A percentile compares a stretch with the other conserved stretches of the same genome.
These are phyloP conservation scores for Ziziphus jujuba DNA, from an alignment of 306 rosid genomes.

Conservation along the genomic window DNA sequence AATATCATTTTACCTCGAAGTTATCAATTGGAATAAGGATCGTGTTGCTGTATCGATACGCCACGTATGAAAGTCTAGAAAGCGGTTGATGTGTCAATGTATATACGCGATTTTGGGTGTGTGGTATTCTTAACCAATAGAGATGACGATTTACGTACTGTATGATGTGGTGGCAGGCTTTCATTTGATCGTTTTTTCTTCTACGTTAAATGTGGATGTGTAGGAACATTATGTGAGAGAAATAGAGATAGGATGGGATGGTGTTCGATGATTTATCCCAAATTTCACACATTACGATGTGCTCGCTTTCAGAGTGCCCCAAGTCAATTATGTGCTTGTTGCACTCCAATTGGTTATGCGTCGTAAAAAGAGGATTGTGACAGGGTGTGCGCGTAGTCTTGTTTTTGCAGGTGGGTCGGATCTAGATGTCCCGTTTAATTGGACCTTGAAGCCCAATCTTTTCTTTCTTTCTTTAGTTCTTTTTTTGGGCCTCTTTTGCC, in stretches of 20 bases:
- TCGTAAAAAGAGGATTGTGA: no score
- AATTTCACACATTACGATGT: constrained; percentile 11
- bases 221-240: neutral
- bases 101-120: neutral
- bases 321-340: no score
- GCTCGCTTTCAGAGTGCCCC: neutral
- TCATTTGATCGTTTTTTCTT: neutral
- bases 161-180: neutral
- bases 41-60: neutral
- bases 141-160: neutral
- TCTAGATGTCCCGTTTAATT: no score
- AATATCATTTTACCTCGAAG: neutral
- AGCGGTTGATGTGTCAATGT: neutral
- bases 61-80: neutral
- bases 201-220: neutral
- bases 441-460: no score
- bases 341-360: no score
- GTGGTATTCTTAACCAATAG: neutral
- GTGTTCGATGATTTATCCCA: neutral
- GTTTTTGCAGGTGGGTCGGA: no score
- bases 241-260: neutral
- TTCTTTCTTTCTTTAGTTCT: no score
- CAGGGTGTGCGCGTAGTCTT: no score
- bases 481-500: no score
- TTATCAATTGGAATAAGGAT: neutral